Evolutionary conservation across 2,329 filamentous ascomycete species (phyloP), one percentile per base, ranked within the genome.

Genomic region (Cercospora sp.): DNA sequence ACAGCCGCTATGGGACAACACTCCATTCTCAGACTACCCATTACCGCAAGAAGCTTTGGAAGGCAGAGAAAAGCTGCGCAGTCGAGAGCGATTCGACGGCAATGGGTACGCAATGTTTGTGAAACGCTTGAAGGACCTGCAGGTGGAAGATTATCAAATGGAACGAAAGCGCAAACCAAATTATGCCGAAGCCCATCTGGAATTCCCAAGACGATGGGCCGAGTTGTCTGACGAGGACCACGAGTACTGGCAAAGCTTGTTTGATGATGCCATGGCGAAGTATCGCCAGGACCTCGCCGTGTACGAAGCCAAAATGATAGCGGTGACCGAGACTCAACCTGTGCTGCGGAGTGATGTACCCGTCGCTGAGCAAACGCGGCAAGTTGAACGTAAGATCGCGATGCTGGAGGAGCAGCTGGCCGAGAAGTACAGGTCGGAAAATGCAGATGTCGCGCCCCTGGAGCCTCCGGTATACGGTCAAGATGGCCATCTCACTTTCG

Each of bases 71-170:
- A 71, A 63, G 51, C 51, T 70, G 42, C 28, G 63, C 20, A 67
- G 63, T 6, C 48, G 48, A 18, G 59, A 67, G 23, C 33, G 59
- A 5, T 68, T 72, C 53, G 58, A 69, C 30, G 73, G 73, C 16
- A 76, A 77, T 60, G 75, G 74, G 5, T 78, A 78, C 67, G 75
- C 73, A 18, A 70, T 75, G 45, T 78, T 76, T 48, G 72, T 72
- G 45, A 72, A 73, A 33, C 66, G 70, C 60, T 33, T 72, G 68
- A 18, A 66, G 65, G 30, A 70, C 60, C 10, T 70, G 59, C 67
- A 71, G 72, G 26, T 64, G n/a, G 70, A 74, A 48, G 73, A 74
- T 16, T 76, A 74, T 64, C 63, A 72, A n/a, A 64, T 71, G 33
- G 68, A 72, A 64, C 70, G 70, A 16, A 66, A 72, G 23, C 70